Evolutionary conservation across 495 filamentous ascomycete genomes (phyloP).

Genomic region (Corynascus novoguineensis): DNA sequence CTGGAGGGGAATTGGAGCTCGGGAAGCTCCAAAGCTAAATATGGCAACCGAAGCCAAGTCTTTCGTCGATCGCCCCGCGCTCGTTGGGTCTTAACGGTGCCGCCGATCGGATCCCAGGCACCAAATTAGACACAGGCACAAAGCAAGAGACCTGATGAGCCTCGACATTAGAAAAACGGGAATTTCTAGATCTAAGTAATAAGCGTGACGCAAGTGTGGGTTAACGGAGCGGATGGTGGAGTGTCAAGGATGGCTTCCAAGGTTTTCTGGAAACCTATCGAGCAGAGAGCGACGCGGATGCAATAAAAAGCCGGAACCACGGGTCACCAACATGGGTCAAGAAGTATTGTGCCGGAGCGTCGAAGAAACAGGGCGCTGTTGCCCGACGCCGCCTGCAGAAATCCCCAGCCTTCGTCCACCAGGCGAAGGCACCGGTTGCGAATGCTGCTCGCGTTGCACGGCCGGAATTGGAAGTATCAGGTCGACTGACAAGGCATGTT

Average conservation of each 20-base stretch:
- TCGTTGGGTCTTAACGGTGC: slow-evolving; percentile 16
- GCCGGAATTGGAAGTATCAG: slow-evolving; percentile 10
- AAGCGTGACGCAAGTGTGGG: not conserved
- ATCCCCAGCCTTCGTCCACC: slow-evolving; percentile 2
- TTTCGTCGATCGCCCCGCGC: slow-evolving; percentile 12
- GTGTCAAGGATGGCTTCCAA: slow-evolving; percentile 7
- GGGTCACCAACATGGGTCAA: not conserved
- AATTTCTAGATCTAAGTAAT: not conserved
- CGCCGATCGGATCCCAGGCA: slow-evolving; percentile 21
- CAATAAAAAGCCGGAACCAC: not conserved
- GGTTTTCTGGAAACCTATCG: slow-evolving; percentile 4
- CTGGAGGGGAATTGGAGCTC: slow-evolving; percentile 12
- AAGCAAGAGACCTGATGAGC: slow-evolving; percentile 19
- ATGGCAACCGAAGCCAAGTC: not conserved
- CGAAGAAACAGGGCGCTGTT: slow-evolving; percentile 6
- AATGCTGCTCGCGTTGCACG: not conserved
- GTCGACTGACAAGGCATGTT: slow-evolving; percentile 1
- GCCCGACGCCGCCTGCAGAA: slow-evolving; percentile 13
- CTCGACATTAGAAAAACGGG: slow-evolving; percentile 13
- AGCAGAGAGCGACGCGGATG: not conserved
- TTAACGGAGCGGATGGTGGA: not conserved
- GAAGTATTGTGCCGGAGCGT: not conserved
- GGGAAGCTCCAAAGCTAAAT: slow-evolving; percentile 9
- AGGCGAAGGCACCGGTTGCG: not conserved
- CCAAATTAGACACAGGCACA: slow-evolving; percentile 26